Conservation (phyloP, 2,329 filamentous ascomycete genomes). For the Fonsecaea nubica region DNA sequence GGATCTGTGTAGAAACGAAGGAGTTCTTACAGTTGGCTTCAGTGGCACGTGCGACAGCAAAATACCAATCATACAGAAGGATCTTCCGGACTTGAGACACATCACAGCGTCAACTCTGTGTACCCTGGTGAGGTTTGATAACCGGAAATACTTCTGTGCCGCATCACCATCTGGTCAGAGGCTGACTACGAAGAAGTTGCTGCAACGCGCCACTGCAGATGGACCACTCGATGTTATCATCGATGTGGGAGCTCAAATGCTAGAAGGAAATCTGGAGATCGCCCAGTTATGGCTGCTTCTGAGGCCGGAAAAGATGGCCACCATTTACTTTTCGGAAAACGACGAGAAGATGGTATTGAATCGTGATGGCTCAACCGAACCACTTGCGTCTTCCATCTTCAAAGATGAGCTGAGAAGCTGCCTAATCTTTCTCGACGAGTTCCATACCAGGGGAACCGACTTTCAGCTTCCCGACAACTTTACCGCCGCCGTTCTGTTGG, state of each 20-base stretch:
- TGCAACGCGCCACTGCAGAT: slow-evolving; percentile 52
- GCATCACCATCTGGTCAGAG: slow-evolving; percentile 37
- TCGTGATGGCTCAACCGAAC: slow-evolving; percentile 40
- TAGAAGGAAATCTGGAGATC: slow-evolving; percentile 67
- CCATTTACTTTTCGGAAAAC: slow-evolving; percentile 61
- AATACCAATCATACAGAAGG: slow-evolving; percentile 64
- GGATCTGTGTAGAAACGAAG: slow-evolving; percentile 63
- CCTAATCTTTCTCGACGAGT: slow-evolving; percentile 72
- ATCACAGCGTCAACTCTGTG: slow-evolving; percentile 72
- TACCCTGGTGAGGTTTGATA: slow-evolving; percentile 63
- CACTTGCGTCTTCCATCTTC: slow-evolving; percentile 65
- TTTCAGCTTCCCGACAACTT: slow-evolving; percentile 65
- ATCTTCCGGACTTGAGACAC: slow-evolving; percentile 62
- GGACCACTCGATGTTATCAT: slow-evolving; percentile 65
- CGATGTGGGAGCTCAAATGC: slow-evolving; percentile 73
- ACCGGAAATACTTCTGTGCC: slow-evolving; percentile 43
- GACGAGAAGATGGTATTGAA: slow-evolving; percentile 45
- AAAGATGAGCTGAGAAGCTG: slow-evolving; percentile 63
- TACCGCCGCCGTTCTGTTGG: slow-evolving; percentile 71
- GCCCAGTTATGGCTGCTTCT: slow-evolving; percentile 61
- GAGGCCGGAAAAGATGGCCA: slow-evolving; percentile 49
- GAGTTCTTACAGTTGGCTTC: slow-evolving; percentile 64
- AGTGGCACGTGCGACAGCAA: slow-evolving; percentile 70
- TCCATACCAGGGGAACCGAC: slow-evolving; percentile 74
- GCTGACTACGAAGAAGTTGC: slow-evolving; percentile 51